Base-by-base conservation (phyloP, 352 stramenopile species). In the Globisporangium middletonii region DNA sequence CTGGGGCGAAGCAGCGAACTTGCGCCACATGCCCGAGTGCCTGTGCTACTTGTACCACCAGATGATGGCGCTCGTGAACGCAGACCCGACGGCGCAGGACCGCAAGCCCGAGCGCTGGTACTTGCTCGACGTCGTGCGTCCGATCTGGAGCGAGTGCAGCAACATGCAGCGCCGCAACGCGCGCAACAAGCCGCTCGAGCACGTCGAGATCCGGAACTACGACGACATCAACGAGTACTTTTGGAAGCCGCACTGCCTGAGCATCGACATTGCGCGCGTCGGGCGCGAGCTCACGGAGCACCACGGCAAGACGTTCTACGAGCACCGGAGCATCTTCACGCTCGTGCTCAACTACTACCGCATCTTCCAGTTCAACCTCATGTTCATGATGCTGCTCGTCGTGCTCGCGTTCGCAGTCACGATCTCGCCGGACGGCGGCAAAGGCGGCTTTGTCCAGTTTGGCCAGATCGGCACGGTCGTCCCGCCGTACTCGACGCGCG, bases 11-110 rank as follows among this genome's bases (percentile, higher is more conserved):
- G 86, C 84, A 0, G 92, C 77, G n/a, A 99, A 99, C 67, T 69
- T 99, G 27, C 80, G 95, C 23, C 95, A 98, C 71, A 98, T 99
- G 87, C 92, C 96, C 1, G 96, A 99, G 64, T 98, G 94, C 71
- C 53, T 98, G 38, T 98, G 95, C 79, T 99, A 98, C 67, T 67
- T 99, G n/a, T 99, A 98, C 68, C 95, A 99, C 63, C 76, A 88
- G 53, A 80, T 89, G 72, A 62, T 89, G 47, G 64, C 53, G 3
- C 57, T 74, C 51, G 57, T 85, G 19, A 86, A 88, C 51, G 55
- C 64, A 4, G 80, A 90, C 44, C 58, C 72, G 2, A 54, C 73
- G n/a, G 72, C 61, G 26, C 66, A 64, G 18, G 63, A 84, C 19
- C 65, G 59, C 7, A 70, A 83, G 18, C 62, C 55, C 0, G 74